Evolutionary conservation across 2,329 filamentous ascomycete species (phyloP).

Genomic region (Penicillium glabrum): DNA sequence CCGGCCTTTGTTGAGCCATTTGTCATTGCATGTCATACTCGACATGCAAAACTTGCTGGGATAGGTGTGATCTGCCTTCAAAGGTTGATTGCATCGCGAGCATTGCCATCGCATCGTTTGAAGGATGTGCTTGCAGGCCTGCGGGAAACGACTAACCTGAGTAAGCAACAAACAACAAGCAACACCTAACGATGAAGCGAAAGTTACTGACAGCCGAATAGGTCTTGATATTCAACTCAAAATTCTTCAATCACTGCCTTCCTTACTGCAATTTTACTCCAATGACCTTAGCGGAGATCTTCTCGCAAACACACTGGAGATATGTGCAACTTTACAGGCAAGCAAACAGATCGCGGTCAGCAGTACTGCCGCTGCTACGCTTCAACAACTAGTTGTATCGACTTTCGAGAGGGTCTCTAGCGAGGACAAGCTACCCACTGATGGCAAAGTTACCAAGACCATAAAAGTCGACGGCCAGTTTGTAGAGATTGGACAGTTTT

Average conservation of each 20-base stretch:
- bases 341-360: conserved; percentile 93
- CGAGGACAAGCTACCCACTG: conserved; percentile 65
- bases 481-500: conserved; percentile 69
- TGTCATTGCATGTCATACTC: conserved; percentile 85
- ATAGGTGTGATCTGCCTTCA: conserved; percentile 89
- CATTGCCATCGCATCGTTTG: conserved; percentile 74
- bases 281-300: conserved; percentile 76
- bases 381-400: conserved; percentile 88
- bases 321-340: conserved; percentile 86
- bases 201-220: conserved; percentile 30
- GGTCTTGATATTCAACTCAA: conserved; percentile 90
- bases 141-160: conserved; percentile 71
- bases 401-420: conserved; percentile 87
- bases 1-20: conserved; percentile 90
- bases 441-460: conserved; percentile 60
- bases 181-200: not conserved
- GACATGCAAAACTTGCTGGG: conserved; percentile 84
- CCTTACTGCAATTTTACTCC: conserved; percentile 86
- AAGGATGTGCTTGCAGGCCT: conserved; percentile 86
- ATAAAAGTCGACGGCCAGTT: conserved; percentile 65
- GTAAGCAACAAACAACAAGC: conserved; percentile 52
- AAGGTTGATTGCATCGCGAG: conserved; percentile 77
- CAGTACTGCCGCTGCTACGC: conserved; percentile 91
- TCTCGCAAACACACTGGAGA: conserved; percentile 78
- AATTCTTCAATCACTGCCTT: conserved; percentile 87